These are phyloP conservation scores for Arthroderma sp. DNA, from an alignment of 2,329 filamentous ascomycete genomes.

Conservation along the genomic window DNA sequence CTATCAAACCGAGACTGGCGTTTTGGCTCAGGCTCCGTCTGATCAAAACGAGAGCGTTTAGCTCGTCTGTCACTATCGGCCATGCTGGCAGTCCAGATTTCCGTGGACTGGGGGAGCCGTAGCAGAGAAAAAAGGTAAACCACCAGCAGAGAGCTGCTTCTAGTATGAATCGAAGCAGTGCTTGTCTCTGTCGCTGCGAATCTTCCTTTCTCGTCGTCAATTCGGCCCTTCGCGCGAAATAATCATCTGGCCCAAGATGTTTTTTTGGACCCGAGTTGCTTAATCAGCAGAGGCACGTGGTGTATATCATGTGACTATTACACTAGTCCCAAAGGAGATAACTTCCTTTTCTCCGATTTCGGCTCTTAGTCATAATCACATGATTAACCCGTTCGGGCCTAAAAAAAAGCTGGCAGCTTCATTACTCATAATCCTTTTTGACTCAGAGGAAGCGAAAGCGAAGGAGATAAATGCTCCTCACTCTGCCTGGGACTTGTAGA, in stretches of 20 bases:
- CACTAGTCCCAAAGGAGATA: neutral
- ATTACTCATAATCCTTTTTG: neutral
- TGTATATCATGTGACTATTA: neutral
- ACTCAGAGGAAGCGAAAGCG: neutral
- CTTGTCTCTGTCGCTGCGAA: neutral
- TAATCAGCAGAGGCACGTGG: neutral
- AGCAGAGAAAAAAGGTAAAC: neutral
- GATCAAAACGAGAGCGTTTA: conserved; percentile 90
- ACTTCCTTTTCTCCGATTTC: neutral
- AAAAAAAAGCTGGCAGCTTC: neutral
- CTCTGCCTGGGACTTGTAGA: neutral
- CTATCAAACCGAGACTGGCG: conserved; percentile 75
- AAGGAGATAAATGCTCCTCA: neutral
- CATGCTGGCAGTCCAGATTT: conserved; percentile 41
- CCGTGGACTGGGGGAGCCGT: neutral
- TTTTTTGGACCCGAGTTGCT: neutral
- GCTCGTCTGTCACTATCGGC: conserved; percentile 62
- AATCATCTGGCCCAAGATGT: neutral
- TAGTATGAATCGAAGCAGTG: neutral
- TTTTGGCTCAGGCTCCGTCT: conserved; percentile 70
- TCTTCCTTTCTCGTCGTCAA: neutral
- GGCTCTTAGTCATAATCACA: conserved; percentile 1
- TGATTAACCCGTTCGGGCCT: neutral
- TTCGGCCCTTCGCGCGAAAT: neutral
- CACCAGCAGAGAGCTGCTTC: neutral